Percentiles rank a stretch among this genome's conserved stretches.
These are phyloP conservation scores for Crotalaria pallida DNA, from an alignment of 306 rosid genomes.

Conservation along the genomic window DNA sequence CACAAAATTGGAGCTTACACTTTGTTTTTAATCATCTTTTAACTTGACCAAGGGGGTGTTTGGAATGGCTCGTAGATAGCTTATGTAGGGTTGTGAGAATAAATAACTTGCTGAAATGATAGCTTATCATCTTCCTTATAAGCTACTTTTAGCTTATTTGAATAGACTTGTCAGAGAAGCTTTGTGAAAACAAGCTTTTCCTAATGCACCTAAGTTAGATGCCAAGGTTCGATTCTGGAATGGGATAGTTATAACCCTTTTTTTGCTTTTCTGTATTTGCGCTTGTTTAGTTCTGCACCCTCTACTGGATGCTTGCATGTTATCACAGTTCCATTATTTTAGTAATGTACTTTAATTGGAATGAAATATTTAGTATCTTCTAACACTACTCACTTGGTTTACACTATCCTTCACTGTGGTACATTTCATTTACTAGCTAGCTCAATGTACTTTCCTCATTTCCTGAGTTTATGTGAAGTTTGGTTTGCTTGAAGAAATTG, in stretches of 20 bases:
- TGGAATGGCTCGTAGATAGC: too few species aligned
- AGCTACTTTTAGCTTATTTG: too few species aligned
- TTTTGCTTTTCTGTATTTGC: background rate
- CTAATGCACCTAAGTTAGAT: background rate
- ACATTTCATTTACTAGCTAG: background rate
- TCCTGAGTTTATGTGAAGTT: background rate
- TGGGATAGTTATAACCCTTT: background rate
- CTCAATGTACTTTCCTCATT: slow-evolving; percentile 3
- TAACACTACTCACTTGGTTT: background rate
- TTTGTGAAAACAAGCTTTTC: too few species aligned
- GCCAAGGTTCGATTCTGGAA: background rate
- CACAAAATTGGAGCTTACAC: background rate
- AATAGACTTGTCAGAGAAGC: too few species aligned
- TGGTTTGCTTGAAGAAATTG: background rate
- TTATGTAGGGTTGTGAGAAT: too few species aligned
- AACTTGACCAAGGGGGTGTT: background rate
- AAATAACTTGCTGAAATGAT: too few species aligned
- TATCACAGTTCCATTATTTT: background rate
- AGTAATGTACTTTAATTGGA: background rate
- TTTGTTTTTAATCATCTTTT: background rate
- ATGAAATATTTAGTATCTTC: background rate
- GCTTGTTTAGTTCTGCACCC: background rate
- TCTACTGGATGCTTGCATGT: background rate
- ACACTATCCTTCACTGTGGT: background rate
- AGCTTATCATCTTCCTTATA: too few species aligned